Percentiles rank a stretch among this genome's conserved stretches.
phyloP scores from a whole-genome alignment of 192 early-diverging fungal species.

The Phycomyces blakesleeanus region DNA sequence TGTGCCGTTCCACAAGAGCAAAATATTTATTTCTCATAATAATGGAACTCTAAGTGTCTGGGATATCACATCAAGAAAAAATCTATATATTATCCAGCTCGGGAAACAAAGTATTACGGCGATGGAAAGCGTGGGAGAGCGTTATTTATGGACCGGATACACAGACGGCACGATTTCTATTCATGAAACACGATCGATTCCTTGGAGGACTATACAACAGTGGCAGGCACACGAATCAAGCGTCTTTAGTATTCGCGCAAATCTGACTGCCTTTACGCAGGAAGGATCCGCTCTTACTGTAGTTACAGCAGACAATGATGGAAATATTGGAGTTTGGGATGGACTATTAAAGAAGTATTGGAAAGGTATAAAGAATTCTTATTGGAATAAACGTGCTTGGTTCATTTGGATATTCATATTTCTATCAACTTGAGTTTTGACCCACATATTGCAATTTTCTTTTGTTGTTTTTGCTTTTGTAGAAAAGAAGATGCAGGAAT shows the following conservation, averaged over 20 bases:
- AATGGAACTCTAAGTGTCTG: slow-evolving; percentile 76
- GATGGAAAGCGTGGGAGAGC: slow-evolving; percentile 52
- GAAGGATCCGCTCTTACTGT: slow-evolving; percentile 44
- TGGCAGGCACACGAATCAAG: slow-evolving; percentile 60
- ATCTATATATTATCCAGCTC: slow-evolving; percentile 44
- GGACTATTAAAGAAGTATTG: slow-evolving; percentile 67
- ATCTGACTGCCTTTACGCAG: slow-evolving; percentile 48
- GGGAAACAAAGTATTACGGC: slow-evolving; percentile 61
- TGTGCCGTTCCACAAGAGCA: slow-evolving; percentile 32
- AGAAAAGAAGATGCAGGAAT: slow-evolving; percentile 58
- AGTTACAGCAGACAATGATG: slow-evolving; percentile 53
- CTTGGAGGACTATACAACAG: slow-evolving; percentile 55
- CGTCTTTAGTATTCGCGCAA: slow-evolving; percentile 44
- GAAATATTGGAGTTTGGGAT: slow-evolving; percentile 72
- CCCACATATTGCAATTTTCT: neutral
- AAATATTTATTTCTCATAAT: slow-evolving; percentile 69
- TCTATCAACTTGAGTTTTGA: no score
- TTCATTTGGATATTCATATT: no score
- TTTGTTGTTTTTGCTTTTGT: neutral
- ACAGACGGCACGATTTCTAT: slow-evolving; percentile 72
- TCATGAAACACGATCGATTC: slow-evolving; percentile 53
- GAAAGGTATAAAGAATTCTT: slow-evolving; percentile 50
- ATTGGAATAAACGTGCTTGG: no score
- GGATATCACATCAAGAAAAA: slow-evolving; percentile 45
- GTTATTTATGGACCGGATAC: slow-evolving; percentile 69